A percentile compares a stretch with the other conserved stretches of the same genome.
Conservation (phyloP, 805 yeast species). For the Starmera pachycereana region DNA sequence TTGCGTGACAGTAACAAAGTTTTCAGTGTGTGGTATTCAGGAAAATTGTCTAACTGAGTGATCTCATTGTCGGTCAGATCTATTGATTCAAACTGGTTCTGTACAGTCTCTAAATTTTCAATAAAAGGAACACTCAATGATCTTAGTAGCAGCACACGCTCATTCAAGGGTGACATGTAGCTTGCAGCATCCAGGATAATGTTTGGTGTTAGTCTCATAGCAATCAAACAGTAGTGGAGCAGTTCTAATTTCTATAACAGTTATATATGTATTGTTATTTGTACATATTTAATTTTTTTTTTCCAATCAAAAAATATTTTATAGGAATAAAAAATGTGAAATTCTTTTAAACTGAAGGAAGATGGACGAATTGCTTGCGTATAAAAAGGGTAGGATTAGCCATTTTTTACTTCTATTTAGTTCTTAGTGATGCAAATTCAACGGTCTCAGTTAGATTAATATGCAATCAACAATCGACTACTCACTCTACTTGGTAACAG, state of each 20-base stretch:
- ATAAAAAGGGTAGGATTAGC: no score
- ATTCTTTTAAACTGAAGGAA: no score
- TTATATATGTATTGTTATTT: no score
- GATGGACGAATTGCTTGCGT: no score
- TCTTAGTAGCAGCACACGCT: constrained; percentile 31
- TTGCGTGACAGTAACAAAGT: constrained; percentile 59
- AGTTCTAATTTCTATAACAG: no score
- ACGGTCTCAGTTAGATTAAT: no score
- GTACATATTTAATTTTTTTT: no score
- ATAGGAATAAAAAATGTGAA: no score
- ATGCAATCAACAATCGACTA: constrained; percentile 28
- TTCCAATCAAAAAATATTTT: no score
- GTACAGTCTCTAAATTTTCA: constrained; percentile 32
- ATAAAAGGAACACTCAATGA: constrained; percentile 30
- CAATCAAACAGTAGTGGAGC: background rate
- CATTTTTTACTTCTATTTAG: no score
- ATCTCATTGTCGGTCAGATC: constrained; percentile 75
- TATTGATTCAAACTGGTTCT: constrained; percentile 37
- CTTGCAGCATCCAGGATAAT: constrained; percentile 38
- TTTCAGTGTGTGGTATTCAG: constrained; percentile 29
- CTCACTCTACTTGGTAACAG: constrained; percentile 70
- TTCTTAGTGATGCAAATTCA: no score
- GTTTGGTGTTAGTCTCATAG: constrained; percentile 49
- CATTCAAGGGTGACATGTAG: constrained; percentile 31
- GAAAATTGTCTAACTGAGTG: constrained; percentile 40